phyloP scores from a whole-genome alignment of 179 eudicot species.

The Sideroxylon spinosum region DNA sequence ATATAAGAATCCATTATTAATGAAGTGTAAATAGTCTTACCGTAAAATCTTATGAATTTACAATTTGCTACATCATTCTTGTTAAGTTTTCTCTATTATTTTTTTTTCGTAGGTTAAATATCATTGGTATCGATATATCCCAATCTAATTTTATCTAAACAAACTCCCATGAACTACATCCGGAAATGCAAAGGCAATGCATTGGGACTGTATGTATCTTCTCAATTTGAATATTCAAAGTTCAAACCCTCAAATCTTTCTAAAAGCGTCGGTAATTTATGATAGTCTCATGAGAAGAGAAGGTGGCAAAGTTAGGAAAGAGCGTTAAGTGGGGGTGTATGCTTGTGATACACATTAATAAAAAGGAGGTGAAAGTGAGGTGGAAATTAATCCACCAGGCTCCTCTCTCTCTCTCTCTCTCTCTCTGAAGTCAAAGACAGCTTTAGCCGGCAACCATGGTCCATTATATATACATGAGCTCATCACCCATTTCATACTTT shows the following conservation, averaged over 20 bases:
- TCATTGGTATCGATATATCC: no score
- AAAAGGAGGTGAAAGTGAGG: constrained; percentile 30
- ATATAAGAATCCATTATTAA: no score
- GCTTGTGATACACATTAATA: constrained; percentile 59
- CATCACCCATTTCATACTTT: no score
- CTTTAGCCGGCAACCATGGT: constrained; percentile 15
- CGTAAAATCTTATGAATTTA: no score
- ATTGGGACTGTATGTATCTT: background rate
- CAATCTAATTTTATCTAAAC: no score
- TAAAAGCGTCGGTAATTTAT: constrained; percentile 20
- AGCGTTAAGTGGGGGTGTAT: constrained; percentile 26
- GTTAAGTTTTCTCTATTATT: no score
- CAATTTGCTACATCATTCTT: no score
- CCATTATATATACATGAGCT: constrained; percentile 17
- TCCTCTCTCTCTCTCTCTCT: constrained; percentile 26
- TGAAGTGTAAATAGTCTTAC: no score
- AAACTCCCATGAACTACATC: background rate
- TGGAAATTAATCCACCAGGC: constrained; percentile 36
- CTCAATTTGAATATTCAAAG: constrained; percentile 22
- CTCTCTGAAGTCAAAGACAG: constrained; percentile 32
- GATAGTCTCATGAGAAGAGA: constrained; percentile 43
- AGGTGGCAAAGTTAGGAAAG: constrained; percentile 19
- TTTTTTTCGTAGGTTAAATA: no score
- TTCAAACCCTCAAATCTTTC: constrained; percentile 12
- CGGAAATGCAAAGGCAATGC: no score